Base-by-base conservation (phyloP, 169 alveolate genomes). In the Plasmodium knowlesi region DNA sequence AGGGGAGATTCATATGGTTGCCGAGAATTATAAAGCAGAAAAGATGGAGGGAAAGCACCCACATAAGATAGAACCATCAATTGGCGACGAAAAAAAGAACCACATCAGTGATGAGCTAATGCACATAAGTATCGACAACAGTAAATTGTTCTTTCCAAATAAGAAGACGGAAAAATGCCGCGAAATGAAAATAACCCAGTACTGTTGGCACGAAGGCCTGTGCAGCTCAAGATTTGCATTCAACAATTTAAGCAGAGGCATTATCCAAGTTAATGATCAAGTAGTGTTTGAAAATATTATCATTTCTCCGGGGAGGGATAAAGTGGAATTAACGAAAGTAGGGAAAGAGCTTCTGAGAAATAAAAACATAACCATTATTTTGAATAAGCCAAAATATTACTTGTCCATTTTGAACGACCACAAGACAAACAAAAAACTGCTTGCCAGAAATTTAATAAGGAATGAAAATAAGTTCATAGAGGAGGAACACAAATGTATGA, bases 401-500 rank as follows among this genome's bases (percentile, higher is more conserved):
- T 37, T 91, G 57, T 91, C 95, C 12, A 34, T 91, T 22, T 91
- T 90, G 57, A 41, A 80, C 12, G 95, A 91, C 57, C 78, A 81
- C 74, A 91, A 91, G 84, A 19, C 79, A 34, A 46, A 91, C 30
- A 91, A 91, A 70, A 91, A 91, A 82, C 57, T 91, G 28, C 92
- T 81, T 0, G 95, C 84, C 3, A 30, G 95, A 72, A 91, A 91
- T 82, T 82, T 91, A 82, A 91, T 91, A 81, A 80, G 92, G 41
- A 91, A 91, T 82, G 95, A 91, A 91, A 91, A 91, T 82, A 91
- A 82, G 74, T 91, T 30, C 46, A 81, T 91, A 41, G 86, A 91
- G 83, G 95, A 91, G 54, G 92, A 91, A 81, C 95, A 91, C 14
- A 91, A 91, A 78, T 91, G 95, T 80, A 91, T 91, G 95, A 91